phyloP scores from a whole-genome alignment of 371 early-diverging fungal genomes.

The Mortierella sp. region DNA sequence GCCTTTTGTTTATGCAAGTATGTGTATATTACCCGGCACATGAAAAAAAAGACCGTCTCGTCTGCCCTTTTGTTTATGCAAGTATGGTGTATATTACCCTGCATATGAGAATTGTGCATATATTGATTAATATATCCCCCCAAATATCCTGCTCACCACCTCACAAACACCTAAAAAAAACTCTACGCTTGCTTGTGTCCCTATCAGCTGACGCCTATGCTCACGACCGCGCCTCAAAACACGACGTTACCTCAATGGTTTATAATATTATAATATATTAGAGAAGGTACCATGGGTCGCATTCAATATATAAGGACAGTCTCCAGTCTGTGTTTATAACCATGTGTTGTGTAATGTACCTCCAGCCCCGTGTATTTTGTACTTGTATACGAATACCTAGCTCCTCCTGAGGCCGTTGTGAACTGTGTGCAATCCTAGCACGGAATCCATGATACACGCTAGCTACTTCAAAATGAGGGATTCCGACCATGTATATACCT shows the following conservation, averaged over 20 bases:
- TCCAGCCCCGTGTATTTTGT: slow-evolving; percentile 15
- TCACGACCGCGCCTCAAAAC: slow-evolving; percentile 16
- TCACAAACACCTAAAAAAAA: too few species aligned
- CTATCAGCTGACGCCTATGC: slow-evolving; percentile 17
- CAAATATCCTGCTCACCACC: too few species aligned
- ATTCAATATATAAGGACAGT: slow-evolving; percentile 21
- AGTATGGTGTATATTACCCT: slow-evolving; percentile 21
- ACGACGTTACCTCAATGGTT: slow-evolving; percentile 7
- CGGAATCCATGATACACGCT: slow-evolving; percentile 12
- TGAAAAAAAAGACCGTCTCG: too few species aligned
- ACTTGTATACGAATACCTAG: slow-evolving; percentile 15
- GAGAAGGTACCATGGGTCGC: slow-evolving; percentile 16
- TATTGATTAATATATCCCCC: slow-evolving; percentile 18
- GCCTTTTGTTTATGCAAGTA: too few species aligned
- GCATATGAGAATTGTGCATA: slow-evolving; percentile 22
- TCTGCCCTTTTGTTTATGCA: slow-evolving; percentile 11
- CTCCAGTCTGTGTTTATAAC: slow-evolving; percentile 11
- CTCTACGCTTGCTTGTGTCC: slow-evolving; percentile 5
- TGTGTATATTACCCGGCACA: too few species aligned
- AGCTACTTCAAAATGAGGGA: slow-evolving; percentile 10
- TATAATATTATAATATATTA: slow-evolving; percentile 6
- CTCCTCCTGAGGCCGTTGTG: slow-evolving; percentile 16
- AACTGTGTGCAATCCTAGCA: slow-evolving; percentile 11
- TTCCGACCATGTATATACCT: slow-evolving; percentile 17
- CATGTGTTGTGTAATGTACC: slow-evolving; percentile 12